A percentile compares a stretch with the other conserved stretches of the same genome.
phyloP scores from a whole-genome alignment of 2,329 filamentous ascomycete species.

The Macrophomina pseudophaseolina region DNA sequence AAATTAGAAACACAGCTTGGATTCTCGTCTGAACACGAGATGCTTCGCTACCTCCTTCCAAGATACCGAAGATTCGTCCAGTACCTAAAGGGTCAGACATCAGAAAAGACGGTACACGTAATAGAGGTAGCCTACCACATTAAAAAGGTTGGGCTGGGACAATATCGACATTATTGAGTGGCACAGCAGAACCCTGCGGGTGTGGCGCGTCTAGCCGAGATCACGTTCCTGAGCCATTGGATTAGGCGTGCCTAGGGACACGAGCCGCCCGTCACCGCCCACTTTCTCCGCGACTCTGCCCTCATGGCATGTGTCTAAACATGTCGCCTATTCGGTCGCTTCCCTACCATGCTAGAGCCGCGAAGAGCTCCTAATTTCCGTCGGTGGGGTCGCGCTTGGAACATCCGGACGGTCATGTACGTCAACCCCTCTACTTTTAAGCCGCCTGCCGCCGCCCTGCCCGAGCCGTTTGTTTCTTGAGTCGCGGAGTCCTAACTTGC shows the following conservation, averaged over 20 bases:
- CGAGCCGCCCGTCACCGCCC: constrained; percentile 20
- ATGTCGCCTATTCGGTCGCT: constrained; percentile 19
- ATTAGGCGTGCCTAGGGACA: not conserved
- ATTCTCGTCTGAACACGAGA: not conserved
- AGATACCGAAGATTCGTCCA: not conserved
- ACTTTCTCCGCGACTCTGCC: not conserved
- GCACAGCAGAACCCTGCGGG: not conserved
- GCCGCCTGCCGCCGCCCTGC: not conserved
- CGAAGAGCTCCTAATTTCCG: constrained; percentile 7
- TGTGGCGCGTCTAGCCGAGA: constrained; percentile 14
- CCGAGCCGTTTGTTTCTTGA: not conserved
- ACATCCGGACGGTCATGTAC: constrained; percentile 19
- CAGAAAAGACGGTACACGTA: not conserved
- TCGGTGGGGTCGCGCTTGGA: constrained; percentile 14
- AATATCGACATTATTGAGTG: not conserved
- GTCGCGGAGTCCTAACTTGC: not conserved
- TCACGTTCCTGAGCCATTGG: constrained; percentile 23
- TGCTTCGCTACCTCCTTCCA: constrained; percentile 10
- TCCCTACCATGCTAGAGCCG: constrained; percentile 10
- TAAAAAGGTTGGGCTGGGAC: no score
- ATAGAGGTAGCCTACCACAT: not conserved
- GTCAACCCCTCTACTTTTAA: constrained; percentile 11
- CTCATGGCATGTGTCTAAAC: not conserved
- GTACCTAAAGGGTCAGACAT: not conserved
- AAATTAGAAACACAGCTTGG: constrained; percentile 20